These are phyloP conservation scores for Nothopassalora personata DNA, from an alignment of 2,329 filamentous ascomycete species.

Conservation along the genomic window DNA sequence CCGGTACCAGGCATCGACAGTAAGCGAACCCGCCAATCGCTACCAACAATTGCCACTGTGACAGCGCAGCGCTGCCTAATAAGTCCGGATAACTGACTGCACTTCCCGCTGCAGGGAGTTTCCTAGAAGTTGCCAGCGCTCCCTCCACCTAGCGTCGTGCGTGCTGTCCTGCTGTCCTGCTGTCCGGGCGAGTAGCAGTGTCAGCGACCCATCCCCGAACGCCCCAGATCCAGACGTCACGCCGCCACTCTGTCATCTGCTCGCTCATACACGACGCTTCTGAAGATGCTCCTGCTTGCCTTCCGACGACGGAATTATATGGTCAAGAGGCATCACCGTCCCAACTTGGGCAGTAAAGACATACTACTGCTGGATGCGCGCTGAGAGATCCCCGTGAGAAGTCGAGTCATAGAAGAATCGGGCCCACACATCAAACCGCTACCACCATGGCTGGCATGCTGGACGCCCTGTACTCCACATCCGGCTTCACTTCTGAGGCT, in stretches of 20 bases:
- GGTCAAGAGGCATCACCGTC: slow-evolving; percentile 29
- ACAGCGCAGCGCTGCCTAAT: slow-evolving; percentile 7
- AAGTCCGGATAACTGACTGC: background rate
- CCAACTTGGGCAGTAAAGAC: slow-evolving; percentile 13
- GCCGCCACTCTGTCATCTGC: slow-evolving; percentile 2
- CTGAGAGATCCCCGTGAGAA: slow-evolving; percentile 14
- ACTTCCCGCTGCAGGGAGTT: slow-evolving; percentile 12
- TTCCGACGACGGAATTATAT: slow-evolving; percentile 25
- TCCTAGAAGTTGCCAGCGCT: slow-evolving; percentile 4
- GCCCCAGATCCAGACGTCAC: slow-evolving; percentile 17
- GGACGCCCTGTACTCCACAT: slow-evolving; percentile 21
- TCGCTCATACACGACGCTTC: slow-evolving; percentile 8
- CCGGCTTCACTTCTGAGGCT: slow-evolving; percentile 22
- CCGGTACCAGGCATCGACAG: slow-evolving; percentile 1
- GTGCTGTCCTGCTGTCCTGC: background rate
- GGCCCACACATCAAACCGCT: slow-evolving; percentile 2
- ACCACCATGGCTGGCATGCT: slow-evolving; percentile 14
- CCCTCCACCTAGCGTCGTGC: background rate
- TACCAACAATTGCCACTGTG: slow-evolving; percentile 8
- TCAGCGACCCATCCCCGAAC: slow-evolving; percentile 1
- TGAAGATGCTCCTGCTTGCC: slow-evolving; percentile 29
- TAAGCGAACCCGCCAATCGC: slow-evolving; percentile 9
- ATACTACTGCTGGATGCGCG: slow-evolving; percentile 20
- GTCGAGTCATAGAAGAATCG: background rate
- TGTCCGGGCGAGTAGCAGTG: slow-evolving; percentile 4